These are phyloP conservation scores for Vachellia collinsii DNA, from an alignment of 306 rosid species.

Conservation along the genomic window DNA sequence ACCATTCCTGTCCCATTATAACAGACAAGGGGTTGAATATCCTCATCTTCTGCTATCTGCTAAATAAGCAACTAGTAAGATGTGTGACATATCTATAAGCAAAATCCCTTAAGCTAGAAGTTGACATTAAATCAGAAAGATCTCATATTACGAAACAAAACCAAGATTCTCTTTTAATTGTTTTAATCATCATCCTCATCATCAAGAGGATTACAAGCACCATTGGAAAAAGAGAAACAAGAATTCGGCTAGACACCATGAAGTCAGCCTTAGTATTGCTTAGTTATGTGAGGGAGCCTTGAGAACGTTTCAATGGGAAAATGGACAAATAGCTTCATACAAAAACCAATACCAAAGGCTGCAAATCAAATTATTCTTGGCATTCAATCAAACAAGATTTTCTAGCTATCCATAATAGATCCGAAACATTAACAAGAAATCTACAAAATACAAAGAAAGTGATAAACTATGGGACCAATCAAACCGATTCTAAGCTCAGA, in stretches of 20 bases:
- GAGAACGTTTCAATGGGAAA: neutral
- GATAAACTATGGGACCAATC: neutral
- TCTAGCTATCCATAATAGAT: neutral
- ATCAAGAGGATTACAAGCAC: neutral
- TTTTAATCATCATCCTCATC: no score
- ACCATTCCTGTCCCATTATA: slow-evolving; percentile 67
- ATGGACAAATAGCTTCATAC: neutral
- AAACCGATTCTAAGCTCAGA: neutral
- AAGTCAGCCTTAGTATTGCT: neutral
- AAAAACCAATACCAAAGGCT: neutral
- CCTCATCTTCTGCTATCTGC: slow-evolving; percentile 74
- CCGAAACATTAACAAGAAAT: neutral
- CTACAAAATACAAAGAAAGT: neutral
- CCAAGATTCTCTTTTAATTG: neutral
- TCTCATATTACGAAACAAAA: neutral
- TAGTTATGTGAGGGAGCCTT: neutral
- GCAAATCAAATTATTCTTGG: neutral
- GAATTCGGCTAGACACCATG: neutral
- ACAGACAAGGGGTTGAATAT: slow-evolving; percentile 80
- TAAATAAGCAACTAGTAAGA: slow-evolving; percentile 20
- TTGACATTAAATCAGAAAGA: neutral
- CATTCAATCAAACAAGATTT: neutral
- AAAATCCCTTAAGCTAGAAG: neutral
- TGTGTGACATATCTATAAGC: slow-evolving; percentile 1
- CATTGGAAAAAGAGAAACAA: neutral